phyloP scores from a whole-genome alignment of 257 asterid species.

The Fraxinus cuspidata region DNA sequence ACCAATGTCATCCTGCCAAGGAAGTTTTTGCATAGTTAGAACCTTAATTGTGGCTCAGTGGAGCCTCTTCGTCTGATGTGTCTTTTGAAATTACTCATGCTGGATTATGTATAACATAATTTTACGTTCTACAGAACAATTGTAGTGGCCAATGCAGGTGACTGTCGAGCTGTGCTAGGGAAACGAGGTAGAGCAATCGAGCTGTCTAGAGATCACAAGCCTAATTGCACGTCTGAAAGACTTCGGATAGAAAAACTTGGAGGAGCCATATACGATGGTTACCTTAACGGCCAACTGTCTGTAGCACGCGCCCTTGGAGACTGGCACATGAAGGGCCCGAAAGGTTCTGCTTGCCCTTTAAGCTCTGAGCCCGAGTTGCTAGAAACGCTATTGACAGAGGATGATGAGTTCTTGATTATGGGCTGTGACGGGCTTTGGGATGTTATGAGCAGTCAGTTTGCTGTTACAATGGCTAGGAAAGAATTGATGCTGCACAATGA shows the following conservation, averaged over 20 bases:
- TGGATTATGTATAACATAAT: constrained; percentile 11
- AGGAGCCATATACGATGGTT: constrained; percentile 84
- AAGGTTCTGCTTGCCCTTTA: constrained; percentile 73
- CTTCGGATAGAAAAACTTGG: constrained; percentile 80
- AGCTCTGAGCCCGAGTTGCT: constrained; percentile 89
- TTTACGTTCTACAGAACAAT: constrained; percentile 53
- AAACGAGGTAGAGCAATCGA: constrained; percentile 84
- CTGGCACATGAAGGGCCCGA: constrained; percentile 94
- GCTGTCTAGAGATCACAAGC: constrained; percentile 88
- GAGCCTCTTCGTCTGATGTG: not conserved
- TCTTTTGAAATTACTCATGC: not conserved
- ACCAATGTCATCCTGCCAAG: not conserved
- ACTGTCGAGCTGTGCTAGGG: constrained; percentile 90
- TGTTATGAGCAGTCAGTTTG: constrained; percentile 93
- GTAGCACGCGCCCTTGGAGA: constrained; percentile 93
- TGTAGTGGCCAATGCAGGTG: constrained; percentile 92
- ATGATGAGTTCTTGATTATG: constrained; percentile 84
- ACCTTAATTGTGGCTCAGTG: not conserved
- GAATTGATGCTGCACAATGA: constrained; percentile 88
- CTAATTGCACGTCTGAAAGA: constrained; percentile 63
- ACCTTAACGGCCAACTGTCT: constrained; percentile 84
- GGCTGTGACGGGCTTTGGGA: constrained; percentile 98
- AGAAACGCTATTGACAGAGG: constrained; percentile 66
- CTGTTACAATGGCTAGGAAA: constrained; percentile 81
- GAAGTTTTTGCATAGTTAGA: not conserved